Conservation (phyloP, 495 filamentous ascomycete species). For the Talaromyces adpressus region DNA sequence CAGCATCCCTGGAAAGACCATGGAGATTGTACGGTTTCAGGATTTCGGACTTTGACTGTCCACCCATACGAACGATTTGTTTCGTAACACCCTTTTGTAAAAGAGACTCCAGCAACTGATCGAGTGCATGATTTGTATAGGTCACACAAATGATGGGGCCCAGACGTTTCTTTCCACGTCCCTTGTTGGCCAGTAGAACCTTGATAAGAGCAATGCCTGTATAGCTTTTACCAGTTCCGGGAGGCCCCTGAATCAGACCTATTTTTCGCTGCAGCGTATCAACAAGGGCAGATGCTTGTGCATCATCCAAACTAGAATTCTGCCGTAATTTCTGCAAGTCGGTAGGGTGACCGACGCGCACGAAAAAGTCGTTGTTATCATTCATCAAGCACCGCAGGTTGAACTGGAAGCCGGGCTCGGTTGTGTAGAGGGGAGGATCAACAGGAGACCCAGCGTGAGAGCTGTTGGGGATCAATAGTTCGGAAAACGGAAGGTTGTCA, state of each 20-base stretch:
- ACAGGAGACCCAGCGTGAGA: slow-evolving; percentile 1
- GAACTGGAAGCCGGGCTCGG: slow-evolving; percentile 43
- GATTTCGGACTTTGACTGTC: slow-evolving; percentile 52
- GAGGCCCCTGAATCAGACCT: slow-evolving; percentile 72
- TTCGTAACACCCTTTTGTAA: slow-evolving; percentile 30
- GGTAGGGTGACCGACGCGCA: slow-evolving; percentile 27
- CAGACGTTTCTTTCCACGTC: slow-evolving; percentile 24
- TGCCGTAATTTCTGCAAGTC: slow-evolving; percentile 29
- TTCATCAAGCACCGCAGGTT: slow-evolving; percentile 41
- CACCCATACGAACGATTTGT: slow-evolving; percentile 64
- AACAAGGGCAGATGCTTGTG: slow-evolving; percentile 51
- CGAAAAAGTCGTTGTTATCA: slow-evolving; percentile 21
- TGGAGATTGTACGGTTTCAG: slow-evolving; percentile 12
- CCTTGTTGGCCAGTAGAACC: slow-evolving; percentile 53
- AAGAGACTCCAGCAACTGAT: slow-evolving; percentile 64
- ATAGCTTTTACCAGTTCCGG: slow-evolving; percentile 72
- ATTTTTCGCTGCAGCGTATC: slow-evolving; percentile 47
- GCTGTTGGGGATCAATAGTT: slow-evolving; percentile 43
- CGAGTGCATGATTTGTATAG: slow-evolving; percentile 70
- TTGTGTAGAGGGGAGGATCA: slow-evolving; percentile 47
- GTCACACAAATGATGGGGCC: slow-evolving; percentile 61
- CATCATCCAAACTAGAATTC: slow-evolving; percentile 46
- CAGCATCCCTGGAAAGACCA: slow-evolving; percentile 28
- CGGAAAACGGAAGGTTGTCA: slow-evolving; percentile 50
- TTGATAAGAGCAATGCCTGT: slow-evolving; percentile 55